A percentile compares a stretch with the other conserved stretches of the same genome.
Evolutionary conservation across 2,329 filamentous ascomycete species (phyloP).

Genomic region (Colletotrichum sansevieriae): DNA sequence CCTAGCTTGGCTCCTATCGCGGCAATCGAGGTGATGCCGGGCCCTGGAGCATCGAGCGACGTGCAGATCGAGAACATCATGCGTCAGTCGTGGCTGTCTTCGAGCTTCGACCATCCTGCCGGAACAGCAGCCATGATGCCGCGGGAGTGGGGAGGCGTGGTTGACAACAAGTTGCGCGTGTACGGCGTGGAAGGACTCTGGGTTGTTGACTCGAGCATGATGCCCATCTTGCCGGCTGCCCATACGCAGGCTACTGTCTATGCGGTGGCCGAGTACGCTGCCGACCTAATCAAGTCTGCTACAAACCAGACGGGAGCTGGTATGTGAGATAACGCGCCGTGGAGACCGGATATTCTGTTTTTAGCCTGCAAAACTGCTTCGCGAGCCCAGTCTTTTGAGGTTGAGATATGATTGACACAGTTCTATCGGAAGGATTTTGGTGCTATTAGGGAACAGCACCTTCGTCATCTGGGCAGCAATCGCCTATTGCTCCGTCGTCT

Average conservation of each 20-base stretch:
- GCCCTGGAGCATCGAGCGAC: constrained; percentile 44
- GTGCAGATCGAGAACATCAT: constrained; percentile 43
- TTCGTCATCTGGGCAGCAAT: constrained; percentile 26
- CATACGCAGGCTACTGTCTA: constrained; percentile 50
- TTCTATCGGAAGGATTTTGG: too few relatives aligned
- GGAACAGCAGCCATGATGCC: constrained; percentile 52
- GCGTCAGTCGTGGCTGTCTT: constrained; percentile 38
- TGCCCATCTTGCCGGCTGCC: constrained; percentile 51
- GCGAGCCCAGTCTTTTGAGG: too few relatives aligned
- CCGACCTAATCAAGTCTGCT: constrained; percentile 47
- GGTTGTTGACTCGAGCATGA: constrained; percentile 53
- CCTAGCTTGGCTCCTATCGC: constrained; percentile 38
- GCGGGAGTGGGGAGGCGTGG: constrained; percentile 50
- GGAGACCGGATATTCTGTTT: not conserved
- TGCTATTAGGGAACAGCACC: not conserved
- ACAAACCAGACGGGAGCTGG: too few relatives aligned
- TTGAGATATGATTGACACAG: too few relatives aligned
- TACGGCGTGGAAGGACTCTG: constrained; percentile 51
- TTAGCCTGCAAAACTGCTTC: not conserved
- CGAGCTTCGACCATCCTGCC: constrained; percentile 46
- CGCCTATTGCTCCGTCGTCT: constrained; percentile 27
- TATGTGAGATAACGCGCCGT: too few relatives aligned
- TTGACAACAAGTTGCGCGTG: constrained; percentile 50
- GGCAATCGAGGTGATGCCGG: constrained; percentile 43
- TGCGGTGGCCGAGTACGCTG: constrained; percentile 49